Conservation (phyloP, 2,329 filamentous ascomycete species). For the Hymenoscyphus linearis region DNA sequence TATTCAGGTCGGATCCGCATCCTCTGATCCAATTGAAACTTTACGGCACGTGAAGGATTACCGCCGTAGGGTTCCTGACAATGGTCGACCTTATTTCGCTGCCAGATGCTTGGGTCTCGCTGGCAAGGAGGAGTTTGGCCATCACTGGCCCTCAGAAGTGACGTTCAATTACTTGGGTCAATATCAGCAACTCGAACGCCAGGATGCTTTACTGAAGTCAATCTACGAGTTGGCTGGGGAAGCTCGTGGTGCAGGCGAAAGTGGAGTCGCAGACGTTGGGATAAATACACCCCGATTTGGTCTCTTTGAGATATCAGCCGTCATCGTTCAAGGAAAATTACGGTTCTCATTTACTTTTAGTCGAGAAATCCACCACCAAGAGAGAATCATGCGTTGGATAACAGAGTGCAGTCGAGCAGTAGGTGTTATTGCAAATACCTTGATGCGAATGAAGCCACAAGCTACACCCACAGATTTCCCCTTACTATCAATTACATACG, state of each 20-base stretch:
- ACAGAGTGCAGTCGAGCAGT: constrained; percentile 13
- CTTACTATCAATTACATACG: constrained; percentile 10
- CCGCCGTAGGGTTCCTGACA: constrained; percentile 32
- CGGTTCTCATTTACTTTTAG: constrained; percentile 20
- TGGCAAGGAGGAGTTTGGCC: constrained; percentile 23
- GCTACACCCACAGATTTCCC: constrained; percentile 14
- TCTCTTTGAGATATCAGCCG: constrained; percentile 19
- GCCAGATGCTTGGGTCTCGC: constrained; percentile 31
- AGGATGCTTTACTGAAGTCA: constrained; percentile 31
- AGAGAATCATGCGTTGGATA: constrained; percentile 15
- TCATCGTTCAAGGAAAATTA: constrained; percentile 13
- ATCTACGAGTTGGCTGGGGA: constrained; percentile 14
- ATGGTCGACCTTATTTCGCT: constrained; percentile 37
- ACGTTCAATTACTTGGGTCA: constrained; percentile 45
- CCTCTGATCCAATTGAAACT: constrained; percentile 1
- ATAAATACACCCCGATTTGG: constrained; percentile 11
- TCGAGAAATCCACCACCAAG: constrained; percentile 14
- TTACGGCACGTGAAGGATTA: constrained; percentile 34
- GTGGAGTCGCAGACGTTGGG: constrained; percentile 10
- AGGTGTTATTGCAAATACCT: background rate
- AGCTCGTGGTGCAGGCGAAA: constrained; percentile 6
- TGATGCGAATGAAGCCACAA: background rate
- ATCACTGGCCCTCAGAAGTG: constrained; percentile 36
- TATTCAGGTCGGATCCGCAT: background rate
- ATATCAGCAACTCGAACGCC: constrained; percentile 40